A percentile compares a stretch with the other conserved stretches of the same genome.
Evolutionary conservation across 2,329 filamentous ascomycete species (phyloP).

Genomic region (Sporothrix dimorphospora): DNA sequence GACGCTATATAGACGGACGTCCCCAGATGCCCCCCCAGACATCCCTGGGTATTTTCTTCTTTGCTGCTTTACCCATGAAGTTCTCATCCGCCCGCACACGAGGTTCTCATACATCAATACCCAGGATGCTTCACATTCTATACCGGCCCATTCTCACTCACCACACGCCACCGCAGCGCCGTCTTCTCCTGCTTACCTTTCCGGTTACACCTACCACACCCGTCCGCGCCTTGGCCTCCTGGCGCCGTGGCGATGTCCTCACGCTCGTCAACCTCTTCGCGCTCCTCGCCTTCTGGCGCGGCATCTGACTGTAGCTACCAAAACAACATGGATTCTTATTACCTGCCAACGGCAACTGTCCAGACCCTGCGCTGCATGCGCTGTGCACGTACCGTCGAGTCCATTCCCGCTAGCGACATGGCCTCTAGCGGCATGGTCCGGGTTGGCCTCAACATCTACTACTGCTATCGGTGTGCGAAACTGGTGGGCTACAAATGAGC

Average conservation of each 20-base stretch:
- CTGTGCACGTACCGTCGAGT: slow-evolving; percentile 62
- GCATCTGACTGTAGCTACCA: slow-evolving; percentile 43
- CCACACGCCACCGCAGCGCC: not conserved
- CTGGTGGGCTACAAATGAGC: slow-evolving; percentile 65
- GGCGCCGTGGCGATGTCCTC: slow-evolving; percentile 39
- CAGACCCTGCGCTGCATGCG: slow-evolving; percentile 66
- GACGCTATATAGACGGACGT: not conserved
- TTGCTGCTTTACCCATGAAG: not conserved
- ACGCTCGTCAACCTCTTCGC: slow-evolving; percentile 39
- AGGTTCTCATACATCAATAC: not conserved
- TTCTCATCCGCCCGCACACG: not conserved
- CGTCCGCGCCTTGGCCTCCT: not conserved
- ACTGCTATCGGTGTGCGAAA: slow-evolving; percentile 66
- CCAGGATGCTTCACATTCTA: not conserved
- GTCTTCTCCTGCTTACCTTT: not conserved
- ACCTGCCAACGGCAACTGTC: slow-evolving; percentile 55
- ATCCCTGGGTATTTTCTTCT: not conserved
- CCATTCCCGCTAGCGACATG: slow-evolving; percentile 63
- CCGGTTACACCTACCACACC: not conserved
- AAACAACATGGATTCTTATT: slow-evolving; percentile 55
- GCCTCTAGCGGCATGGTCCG: slow-evolving; percentile 64
- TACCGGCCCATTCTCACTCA: too few relatives aligned
- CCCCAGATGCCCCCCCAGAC: not conserved
- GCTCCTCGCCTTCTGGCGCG: slow-evolving; percentile 45
- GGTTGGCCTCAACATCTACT: slow-evolving; percentile 68